Evolutionary conservation across 805 yeast species (phyloP).

Genomic region (Maudiozyma bulderi): DNA sequence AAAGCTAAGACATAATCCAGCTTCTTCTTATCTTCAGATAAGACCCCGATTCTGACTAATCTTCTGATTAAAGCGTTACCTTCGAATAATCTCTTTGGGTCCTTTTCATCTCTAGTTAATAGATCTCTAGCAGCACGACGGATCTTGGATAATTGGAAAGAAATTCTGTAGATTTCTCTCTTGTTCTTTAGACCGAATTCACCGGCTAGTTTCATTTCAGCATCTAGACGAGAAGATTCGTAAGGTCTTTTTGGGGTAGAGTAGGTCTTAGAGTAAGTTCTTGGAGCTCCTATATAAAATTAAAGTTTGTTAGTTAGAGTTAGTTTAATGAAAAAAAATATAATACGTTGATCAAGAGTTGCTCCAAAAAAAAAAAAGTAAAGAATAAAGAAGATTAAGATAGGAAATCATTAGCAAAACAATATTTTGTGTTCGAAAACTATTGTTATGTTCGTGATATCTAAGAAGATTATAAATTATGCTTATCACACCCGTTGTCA

Average conservation of each 20-base stretch:
- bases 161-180: slow-evolving; percentile 99
- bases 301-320: slow-evolving; percentile 2
- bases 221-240: slow-evolving; percentile 98
- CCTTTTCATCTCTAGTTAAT: slow-evolving; percentile 99
- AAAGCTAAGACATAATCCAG: slow-evolving; percentile 99
- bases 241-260: slow-evolving; percentile 98
- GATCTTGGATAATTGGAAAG: slow-evolving; percentile 97
- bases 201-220: slow-evolving; percentile 98
- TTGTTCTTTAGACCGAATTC: slow-evolving; percentile 99
- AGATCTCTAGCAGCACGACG: slow-evolving; percentile 99
- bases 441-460: too few species aligned
- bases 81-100: slow-evolving; percentile 99
- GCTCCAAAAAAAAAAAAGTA: not conserved
- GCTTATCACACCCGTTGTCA: too few species aligned
- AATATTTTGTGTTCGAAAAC: too few species aligned
- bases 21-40: slow-evolving; percentile 98
- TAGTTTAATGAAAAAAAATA: not conserved
- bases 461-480: too few species aligned
- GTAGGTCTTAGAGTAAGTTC: slow-evolving; percentile 98
- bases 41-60: slow-evolving; percentile 97
- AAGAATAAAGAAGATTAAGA: slow-evolving; percentile 1
- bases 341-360: not conserved
- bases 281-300: slow-evolving; percentile 73
- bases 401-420: not conserved
- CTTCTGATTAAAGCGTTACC: slow-evolving; percentile 99